Evolutionary conservation across 2,329 filamentous ascomycete genomes (phyloP).

Genomic region (Pseudopithomyces chartarum): DNA sequence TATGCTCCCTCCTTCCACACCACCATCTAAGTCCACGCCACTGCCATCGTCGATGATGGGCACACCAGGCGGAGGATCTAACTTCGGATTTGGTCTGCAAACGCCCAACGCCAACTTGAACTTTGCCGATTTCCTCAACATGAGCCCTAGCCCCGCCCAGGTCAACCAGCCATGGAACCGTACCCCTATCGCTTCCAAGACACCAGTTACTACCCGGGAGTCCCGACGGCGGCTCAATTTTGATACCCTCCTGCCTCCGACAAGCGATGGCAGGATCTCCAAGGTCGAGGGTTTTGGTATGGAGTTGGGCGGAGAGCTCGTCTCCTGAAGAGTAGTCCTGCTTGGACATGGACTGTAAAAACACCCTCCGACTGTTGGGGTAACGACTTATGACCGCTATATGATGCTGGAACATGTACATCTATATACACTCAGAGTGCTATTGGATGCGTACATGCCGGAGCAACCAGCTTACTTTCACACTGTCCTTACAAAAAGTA

Average conservation of each 20-base stretch:
- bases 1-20: slow-evolving; percentile 59
- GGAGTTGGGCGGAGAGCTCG: slow-evolving; percentile 69
- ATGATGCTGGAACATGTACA: slow-evolving; percentile 19
- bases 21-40: slow-evolving; percentile 60
- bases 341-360: slow-evolving; percentile 19
- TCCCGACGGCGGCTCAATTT: slow-evolving; percentile 81
- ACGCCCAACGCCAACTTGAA: slow-evolving; percentile 89
- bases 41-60: slow-evolving; percentile 86
- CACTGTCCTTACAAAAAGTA: slow-evolving; percentile 24
- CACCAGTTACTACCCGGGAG: slow-evolving; percentile 70
- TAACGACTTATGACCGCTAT: slow-evolving; percentile 29
- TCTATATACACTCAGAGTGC: slow-evolving; percentile 12
- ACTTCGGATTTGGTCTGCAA: slow-evolving; percentile 66
- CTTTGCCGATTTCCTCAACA: slow-evolving; percentile 96
- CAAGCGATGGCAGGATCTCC: slow-evolving; percentile 50
- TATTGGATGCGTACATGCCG: slow-evolving; percentile 5
- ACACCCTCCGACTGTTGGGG: slow-evolving; percentile 4
- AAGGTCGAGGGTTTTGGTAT: slow-evolving; percentile 64
- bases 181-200: slow-evolving; percentile 66
- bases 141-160: slow-evolving; percentile 93
- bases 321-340: slow-evolving; percentile 47
- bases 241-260: slow-evolving; percentile 70
- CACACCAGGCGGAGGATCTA: slow-evolving; percentile 70
- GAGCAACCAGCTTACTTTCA: slow-evolving; percentile 2
- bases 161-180: slow-evolving; percentile 68